A percentile compares a stretch with the other conserved stretches of the same genome.
Conservation (phyloP, 768 basidiomycete genomes). For the Pleurotus salmoneostramineus region DNA sequence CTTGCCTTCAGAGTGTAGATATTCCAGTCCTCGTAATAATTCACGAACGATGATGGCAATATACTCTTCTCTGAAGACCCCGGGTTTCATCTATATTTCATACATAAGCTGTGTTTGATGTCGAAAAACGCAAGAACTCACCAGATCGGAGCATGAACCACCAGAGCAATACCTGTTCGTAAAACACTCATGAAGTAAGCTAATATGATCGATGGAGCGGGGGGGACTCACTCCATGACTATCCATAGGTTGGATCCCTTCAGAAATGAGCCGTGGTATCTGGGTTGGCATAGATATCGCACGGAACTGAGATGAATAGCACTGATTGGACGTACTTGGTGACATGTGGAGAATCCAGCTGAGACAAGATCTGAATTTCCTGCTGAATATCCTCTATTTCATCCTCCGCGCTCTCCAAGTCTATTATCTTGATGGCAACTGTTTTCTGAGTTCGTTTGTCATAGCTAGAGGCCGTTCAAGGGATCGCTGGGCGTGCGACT, state of each 20-base stretch:
- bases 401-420: conserved; percentile 97
- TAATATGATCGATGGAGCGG: neutral
- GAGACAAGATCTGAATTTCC: conserved; percentile 96
- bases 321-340: conserved; percentile 67
- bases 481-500: neutral
- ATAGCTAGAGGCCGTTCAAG: conserved; percentile 47
- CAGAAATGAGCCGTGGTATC: conserved; percentile 95
- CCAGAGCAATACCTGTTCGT: conserved; percentile 86
- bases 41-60: conserved; percentile 97
- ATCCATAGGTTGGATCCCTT: conserved; percentile 98
- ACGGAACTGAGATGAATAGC: neutral
- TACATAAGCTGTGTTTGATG: conserved; percentile 12
- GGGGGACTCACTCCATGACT: conserved; percentile 80
- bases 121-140: conserved; percentile 28
- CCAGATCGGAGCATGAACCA: conserved; percentile 96
- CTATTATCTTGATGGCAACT: conserved; percentile 99
- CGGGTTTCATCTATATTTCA: conserved; percentile 86
- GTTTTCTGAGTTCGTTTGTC: conserved; percentile 95
- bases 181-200: neutral
- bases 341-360: conserved; percentile 93
- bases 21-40: conserved; percentile 88
- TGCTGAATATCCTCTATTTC: conserved; percentile 99
- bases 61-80: conserved; percentile 96
- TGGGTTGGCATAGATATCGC: conserved; percentile 15
- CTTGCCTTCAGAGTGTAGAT: conserved; percentile 94